Base-by-base conservation (phyloP, 176 grass and related monocot species). In the Carex myosuroides region DNA sequence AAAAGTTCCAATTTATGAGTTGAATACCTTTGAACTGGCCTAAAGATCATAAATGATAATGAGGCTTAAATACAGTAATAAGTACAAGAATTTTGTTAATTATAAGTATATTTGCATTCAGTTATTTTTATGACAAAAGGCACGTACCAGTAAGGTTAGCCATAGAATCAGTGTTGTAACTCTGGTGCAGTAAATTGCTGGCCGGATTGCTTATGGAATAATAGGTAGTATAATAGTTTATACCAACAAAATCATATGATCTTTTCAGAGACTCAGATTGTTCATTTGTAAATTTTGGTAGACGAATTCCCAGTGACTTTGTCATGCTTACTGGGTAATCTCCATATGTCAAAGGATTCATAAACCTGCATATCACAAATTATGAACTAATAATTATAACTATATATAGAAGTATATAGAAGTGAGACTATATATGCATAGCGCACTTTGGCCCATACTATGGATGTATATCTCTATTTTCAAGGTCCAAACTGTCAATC, bases 171-270 rank as follows among this genome's bases (percentile, higher is more conserved):
- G 85, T 82, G 7, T 11, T 1, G n/a, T 87, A 90, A 10, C 48
- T 30, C 37, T 13, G 18, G 29, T 5, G 0, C 1, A 52, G 58
- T 4, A 13, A 5, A 84, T 85, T 76, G 21, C 73, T 84, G 8
- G 58, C 17, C 5, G 66, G 85, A 17, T 18, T 21, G 44, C 58
- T 80, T 67, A 64, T 39, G 6, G 74, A 59, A 67, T 87, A 91
- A 80, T 79, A 67, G 30, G n/a, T 30, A 11, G 87, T 55, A 64
- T 89, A 87, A 50, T 92, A 92, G 57, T 92, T 89, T 44, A 92
- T 12, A 21, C 84, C 90, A 29, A 91, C 1, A 81, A 91, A 91
- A 76, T 91, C 84, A 56, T 13, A 89, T 3, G 89, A 86, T 46
- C 64, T 80, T 71, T 81, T 88, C 55, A 91, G 30, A 52, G 72